A percentile compares a stretch with the other conserved stretches of the same genome.
Conservation (phyloP, 352 stramenopile genomes). For the Globisporangium paroecandrum region DNA sequence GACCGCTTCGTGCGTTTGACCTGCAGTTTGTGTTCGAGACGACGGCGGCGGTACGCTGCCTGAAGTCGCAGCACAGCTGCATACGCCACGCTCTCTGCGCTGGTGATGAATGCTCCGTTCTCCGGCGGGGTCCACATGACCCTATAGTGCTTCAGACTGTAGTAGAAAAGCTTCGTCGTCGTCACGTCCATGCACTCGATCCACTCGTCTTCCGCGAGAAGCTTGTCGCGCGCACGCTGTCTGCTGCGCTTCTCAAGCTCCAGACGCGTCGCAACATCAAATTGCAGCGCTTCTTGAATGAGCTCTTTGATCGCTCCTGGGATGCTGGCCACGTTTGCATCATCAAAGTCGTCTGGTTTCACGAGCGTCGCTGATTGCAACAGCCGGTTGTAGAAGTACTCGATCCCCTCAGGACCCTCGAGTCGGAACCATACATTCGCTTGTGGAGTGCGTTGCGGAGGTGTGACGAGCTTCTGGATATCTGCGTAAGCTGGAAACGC, state of each 20-base stretch:
- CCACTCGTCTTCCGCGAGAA: constrained; percentile 65
- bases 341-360: constrained; percentile 54
- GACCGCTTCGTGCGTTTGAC: constrained; percentile 46
- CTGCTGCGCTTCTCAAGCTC: constrained; percentile 54
- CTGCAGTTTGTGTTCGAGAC: constrained; percentile 40
- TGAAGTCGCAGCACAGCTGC: constrained; percentile 54
- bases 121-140: constrained; percentile 33
- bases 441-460: constrained; percentile 45
- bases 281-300: constrained; percentile 39
- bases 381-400: constrained; percentile 68
- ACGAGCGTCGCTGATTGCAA: constrained; percentile 40
- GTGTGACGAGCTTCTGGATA: constrained; percentile 39
- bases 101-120: constrained; percentile 45
- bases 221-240: constrained; percentile 31
- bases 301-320: constrained; percentile 42
- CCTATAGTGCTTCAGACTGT: constrained; percentile 56
- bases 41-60: constrained; percentile 49
- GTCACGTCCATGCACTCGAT: constrained; percentile 51
- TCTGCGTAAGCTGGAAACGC: constrained; percentile 38
- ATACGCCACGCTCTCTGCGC: constrained; percentile 51
- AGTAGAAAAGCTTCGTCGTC: constrained; percentile 55
- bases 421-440: constrained; percentile 64
- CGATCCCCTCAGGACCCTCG: constrained; percentile 37
- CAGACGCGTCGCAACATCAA: constrained; percentile 35
- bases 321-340: constrained; percentile 39